A percentile compares a stretch with the other conserved stretches of the same genome.
phyloP scores from a whole-genome alignment of 177 flowering plant genomes.

The Telopea speciosissima region DNA sequence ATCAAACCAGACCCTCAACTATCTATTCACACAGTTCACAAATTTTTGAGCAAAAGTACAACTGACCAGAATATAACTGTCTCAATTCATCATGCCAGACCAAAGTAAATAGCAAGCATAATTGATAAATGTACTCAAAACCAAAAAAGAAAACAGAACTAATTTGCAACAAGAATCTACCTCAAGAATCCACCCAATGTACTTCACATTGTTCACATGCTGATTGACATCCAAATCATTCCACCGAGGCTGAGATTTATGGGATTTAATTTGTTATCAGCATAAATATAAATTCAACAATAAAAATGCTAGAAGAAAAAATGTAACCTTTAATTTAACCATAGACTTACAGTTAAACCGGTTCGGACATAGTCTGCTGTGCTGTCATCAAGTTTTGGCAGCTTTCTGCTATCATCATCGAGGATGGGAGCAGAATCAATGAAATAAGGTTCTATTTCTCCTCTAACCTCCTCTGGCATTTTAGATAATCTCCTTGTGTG shows the following conservation, averaged over 20 bases:
- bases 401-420: slow-evolving; percentile 6
- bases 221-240: not conserved
- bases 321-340: not conserved
- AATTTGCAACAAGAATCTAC: not conserved
- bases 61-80: not conserved
- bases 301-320: not conserved
- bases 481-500: slow-evolving; percentile 22
- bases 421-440: slow-evolving; percentile 13
- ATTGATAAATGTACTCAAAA: not conserved
- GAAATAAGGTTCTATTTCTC: slow-evolving; percentile 13
- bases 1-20: not conserved
- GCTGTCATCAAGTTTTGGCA: slow-evolving; percentile 4
- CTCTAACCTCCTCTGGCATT: slow-evolving; percentile 11
- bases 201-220: not conserved
- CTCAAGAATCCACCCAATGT: not conserved
- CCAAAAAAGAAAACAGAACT: not conserved
- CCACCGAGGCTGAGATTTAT: not conserved
- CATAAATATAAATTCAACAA: not conserved
- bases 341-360: not conserved
- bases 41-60: not conserved
- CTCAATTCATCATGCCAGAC: not conserved
- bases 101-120: not conserved
- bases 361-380: not conserved
- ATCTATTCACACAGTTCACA: not conserved
- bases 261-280: not conserved